Percentiles rank a stretch among this genome's conserved stretches.
phyloP scores from a whole-genome alignment of 352 stramenopile species.

The Globisporangium middletonii region DNA sequence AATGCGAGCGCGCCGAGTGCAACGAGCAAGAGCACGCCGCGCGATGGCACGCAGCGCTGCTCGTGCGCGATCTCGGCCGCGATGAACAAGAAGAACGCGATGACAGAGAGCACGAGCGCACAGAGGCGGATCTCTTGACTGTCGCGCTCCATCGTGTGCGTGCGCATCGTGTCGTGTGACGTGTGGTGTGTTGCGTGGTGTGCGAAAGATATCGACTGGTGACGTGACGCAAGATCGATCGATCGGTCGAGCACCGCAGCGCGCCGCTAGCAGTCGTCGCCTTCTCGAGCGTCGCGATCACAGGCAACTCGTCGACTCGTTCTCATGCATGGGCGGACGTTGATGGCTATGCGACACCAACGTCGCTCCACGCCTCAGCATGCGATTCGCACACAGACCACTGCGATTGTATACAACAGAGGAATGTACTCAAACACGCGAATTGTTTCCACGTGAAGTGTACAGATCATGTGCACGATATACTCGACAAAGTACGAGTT shows the following conservation, averaged over 20 bases:
- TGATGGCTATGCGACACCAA: background rate
- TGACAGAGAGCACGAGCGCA: slow-evolving; percentile 45
- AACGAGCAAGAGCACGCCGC: slow-evolving; percentile 35
- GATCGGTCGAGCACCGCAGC: no score
- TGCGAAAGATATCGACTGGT: no score
- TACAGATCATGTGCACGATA: background rate
- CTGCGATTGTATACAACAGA: background rate
- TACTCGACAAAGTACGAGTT: slow-evolving; percentile 8
- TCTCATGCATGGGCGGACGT: no score
- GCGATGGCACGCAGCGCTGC: slow-evolving; percentile 13
- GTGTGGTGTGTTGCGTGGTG: no score
- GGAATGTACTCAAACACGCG: background rate
- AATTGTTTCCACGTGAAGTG: background rate
- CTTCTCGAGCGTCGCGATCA: no score
- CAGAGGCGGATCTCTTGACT: slow-evolving; percentile 46
- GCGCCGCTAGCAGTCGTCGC: no score
- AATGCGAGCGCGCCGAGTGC: slow-evolving; percentile 44
- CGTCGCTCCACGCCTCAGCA: background rate
- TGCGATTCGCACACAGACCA: background rate
- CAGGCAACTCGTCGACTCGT: no score
- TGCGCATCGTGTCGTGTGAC: background rate
- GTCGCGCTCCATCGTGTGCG: slow-evolving; percentile 25
- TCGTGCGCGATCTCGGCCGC: slow-evolving; percentile 40
- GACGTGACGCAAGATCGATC: no score
- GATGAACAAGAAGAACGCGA: slow-evolving; percentile 58